Evolutionary conservation across 2,329 filamentous ascomycete species (phyloP).

Genomic region (Aspergillus fijiensis): DNA sequence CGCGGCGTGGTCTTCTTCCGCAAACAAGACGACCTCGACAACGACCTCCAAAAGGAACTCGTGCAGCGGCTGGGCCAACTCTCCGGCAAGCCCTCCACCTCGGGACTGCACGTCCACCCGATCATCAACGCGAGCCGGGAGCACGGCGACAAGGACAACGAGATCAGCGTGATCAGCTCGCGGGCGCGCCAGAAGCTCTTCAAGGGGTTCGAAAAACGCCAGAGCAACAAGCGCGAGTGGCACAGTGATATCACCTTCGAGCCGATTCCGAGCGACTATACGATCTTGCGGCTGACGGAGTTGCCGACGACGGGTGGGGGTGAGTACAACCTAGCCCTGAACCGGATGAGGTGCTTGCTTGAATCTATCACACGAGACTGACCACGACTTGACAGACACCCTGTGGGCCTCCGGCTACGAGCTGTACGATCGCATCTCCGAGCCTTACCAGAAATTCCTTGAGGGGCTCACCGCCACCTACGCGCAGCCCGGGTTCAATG

Average conservation of each 20-base stretch:
- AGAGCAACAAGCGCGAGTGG: conserved; percentile 42
- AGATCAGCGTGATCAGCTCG: conserved; percentile 52
- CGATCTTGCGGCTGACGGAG: conserved; percentile 46
- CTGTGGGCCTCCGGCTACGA: conserved; percentile 69
- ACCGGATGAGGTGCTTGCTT: too few species aligned
- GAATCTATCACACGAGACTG: background rate
- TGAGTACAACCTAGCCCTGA: conserved; percentile 6
- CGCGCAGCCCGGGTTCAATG: conserved; percentile 52
- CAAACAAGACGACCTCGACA: conserved; percentile 50
- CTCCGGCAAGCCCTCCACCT: conserved; percentile 49
- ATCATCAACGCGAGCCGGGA: conserved; percentile 51
- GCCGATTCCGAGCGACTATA: conserved; percentile 49
- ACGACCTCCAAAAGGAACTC: conserved; percentile 54
- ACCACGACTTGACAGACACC: conserved; percentile 46
- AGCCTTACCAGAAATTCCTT: conserved; percentile 57
- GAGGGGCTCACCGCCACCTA: conserved; percentile 59
- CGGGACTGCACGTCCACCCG: conserved; percentile 49
- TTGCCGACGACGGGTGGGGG: conserved; percentile 46
- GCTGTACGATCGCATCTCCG: conserved; percentile 63
- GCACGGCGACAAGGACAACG: conserved; percentile 48
- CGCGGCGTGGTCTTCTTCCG: conserved; percentile 57
- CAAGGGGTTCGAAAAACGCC: conserved; percentile 30
- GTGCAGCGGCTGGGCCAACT: conserved; percentile 51
- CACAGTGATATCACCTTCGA: conserved; percentile 54
- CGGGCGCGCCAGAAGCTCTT: conserved; percentile 41